phyloP scores from a whole-genome alignment of 73 alveolate genomes.

The Tetrahymena malaccensis region DNA sequence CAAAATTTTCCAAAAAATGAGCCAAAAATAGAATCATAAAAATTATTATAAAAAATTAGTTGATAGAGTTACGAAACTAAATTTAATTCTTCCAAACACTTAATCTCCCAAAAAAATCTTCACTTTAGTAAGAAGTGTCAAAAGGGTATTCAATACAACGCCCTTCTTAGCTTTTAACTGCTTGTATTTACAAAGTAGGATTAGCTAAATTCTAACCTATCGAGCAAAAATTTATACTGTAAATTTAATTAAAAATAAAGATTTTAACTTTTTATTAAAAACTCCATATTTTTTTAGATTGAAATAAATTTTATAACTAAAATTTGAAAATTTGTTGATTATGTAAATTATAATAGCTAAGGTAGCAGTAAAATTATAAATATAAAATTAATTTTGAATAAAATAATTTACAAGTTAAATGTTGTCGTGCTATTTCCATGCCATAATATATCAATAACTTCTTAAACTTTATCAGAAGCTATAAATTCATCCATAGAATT shows the following conservation, averaged over 20 bases:
- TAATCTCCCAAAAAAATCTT: neutral
- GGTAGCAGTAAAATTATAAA: neutral
- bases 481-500: neutral
- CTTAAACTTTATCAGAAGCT: neutral
- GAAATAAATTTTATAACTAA: no score
- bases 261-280: no score
- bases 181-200: neutral
- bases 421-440: neutral
- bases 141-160: neutral
- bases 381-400: neutral
- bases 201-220: neutral
- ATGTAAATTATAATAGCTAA: no score
- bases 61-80: neutral
- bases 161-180: neutral
- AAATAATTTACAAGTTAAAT: neutral
- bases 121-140: neutral
- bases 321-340: no score
- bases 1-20: neutral
- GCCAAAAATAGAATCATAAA: neutral
- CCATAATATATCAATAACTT: neutral
- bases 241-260: neutral
- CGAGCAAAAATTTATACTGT: neutral
- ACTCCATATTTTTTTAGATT: no score
- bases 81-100: neutral
- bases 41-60: neutral